A percentile compares a stretch with the other conserved stretches of the same genome.
Conservation (phyloP, 192 early-diverging fungal genomes). For the Diversispora eburnea region DNA sequence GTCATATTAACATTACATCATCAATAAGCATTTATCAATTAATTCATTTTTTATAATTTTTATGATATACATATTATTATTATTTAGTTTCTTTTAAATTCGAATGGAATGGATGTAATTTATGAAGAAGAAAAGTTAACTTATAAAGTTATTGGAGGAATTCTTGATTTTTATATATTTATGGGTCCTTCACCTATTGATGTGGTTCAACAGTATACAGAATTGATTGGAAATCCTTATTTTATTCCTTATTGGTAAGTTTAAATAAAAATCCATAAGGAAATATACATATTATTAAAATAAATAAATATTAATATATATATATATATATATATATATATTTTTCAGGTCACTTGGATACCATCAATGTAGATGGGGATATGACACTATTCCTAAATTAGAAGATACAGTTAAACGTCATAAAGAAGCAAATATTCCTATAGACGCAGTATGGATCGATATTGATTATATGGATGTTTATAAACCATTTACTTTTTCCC, state of each 20-base stretch:
- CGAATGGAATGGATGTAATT: constrained; percentile 68
- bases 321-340: background rate
- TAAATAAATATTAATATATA: background rate
- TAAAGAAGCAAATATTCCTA: constrained; percentile 51
- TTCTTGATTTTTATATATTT: constrained; percentile 63
- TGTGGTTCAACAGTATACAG: constrained; percentile 55
- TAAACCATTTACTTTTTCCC: constrained; percentile 61
- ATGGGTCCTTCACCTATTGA: constrained; percentile 47
- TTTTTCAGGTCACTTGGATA: constrained; percentile 43
- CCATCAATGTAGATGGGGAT: constrained; percentile 67
- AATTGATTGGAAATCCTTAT: constrained; percentile 59
- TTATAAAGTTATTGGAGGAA: constrained; percentile 64
- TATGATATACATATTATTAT: background rate
- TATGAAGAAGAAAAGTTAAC: constrained; percentile 42
- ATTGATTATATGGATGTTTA: constrained; percentile 69
- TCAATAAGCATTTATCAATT: background rate
- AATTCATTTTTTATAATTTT: background rate
- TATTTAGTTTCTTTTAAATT: constrained; percentile 13
- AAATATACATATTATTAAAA: no score
- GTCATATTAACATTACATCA: background rate
- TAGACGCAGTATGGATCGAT: constrained; percentile 65
- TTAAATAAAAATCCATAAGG: background rate
- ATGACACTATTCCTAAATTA: constrained; percentile 51
- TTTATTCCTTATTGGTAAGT: constrained; percentile 56
- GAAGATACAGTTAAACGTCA: constrained; percentile 54